These are phyloP conservation scores for Geranium incanum DNA, from an alignment of 441 rosid species.

Conservation along the genomic window DNA sequence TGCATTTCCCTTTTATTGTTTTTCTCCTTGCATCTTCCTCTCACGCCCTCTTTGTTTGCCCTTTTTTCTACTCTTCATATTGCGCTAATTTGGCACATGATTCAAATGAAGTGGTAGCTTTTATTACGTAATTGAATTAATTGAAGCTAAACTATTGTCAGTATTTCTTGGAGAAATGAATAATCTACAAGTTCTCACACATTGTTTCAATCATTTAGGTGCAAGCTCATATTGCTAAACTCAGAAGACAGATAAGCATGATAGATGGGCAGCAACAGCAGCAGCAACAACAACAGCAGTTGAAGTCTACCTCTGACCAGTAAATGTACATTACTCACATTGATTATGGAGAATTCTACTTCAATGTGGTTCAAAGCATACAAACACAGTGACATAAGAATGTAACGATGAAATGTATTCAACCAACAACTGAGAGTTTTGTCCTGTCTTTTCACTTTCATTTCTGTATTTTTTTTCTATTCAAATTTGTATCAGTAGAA, in stretches of 20 bases:
- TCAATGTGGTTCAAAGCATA: constrained; percentile 22
- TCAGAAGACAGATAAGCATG: constrained; percentile 41
- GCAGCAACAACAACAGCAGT: constrained; percentile 53
- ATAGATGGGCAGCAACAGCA: constrained; percentile 44
- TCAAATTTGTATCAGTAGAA: constrained; percentile 20
- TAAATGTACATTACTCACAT: constrained; percentile 24
- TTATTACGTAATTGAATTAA: background rate
- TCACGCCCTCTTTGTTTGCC: background rate
- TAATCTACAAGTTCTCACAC: constrained; percentile 19
- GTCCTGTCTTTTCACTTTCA: constrained; percentile 12
- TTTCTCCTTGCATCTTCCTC: background rate
- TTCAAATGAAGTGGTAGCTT: background rate
- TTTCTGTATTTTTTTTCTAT: background rate
- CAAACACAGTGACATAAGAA: constrained; percentile 21
- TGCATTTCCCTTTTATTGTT: background rate
- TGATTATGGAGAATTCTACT: constrained; percentile 21
- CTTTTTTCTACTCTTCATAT: background rate
- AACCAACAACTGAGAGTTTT: constrained; percentile 15
- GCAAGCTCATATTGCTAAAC: constrained; percentile 52
- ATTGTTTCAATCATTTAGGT: constrained; percentile 30
- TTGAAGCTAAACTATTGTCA: constrained; percentile 6
- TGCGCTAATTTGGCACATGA: background rate
- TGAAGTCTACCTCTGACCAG: constrained; percentile 49
- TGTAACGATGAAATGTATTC: constrained; percentile 23
- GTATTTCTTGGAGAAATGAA: constrained; percentile 1